Percentiles rank a stretch among this genome's conserved stretches.
Evolutionary conservation across 116 monocot species (phyloP).

Genomic region (Trichopus zeylanicus): DNA sequence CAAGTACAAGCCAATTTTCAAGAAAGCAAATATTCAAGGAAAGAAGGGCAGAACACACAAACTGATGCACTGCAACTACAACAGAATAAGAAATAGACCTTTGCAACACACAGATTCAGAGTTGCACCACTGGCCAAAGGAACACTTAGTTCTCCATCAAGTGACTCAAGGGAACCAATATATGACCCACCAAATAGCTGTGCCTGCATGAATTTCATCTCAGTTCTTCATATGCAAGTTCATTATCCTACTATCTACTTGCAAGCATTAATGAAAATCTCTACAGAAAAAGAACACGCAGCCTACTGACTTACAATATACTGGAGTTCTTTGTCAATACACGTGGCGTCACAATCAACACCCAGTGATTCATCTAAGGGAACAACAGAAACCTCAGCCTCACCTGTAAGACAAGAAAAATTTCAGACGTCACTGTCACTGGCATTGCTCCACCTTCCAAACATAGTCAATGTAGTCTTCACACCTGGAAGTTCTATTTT

Average conservation of each 20-base stretch:
- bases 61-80: not conserved
- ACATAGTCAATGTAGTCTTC: not conserved
- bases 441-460: not conserved
- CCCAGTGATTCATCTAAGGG: conserved; percentile 37
- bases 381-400: conserved; percentile 45
- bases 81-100: conserved; percentile 31
- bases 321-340: conserved; percentile 40
- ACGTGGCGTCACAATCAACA: conserved; percentile 28
- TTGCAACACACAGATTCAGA: conserved; percentile 34
- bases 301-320: conserved; percentile 46
- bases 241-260: not conserved
- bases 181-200: conserved; percentile 41
- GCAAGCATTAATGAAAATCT: not conserved
- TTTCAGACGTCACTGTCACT: not conserved
- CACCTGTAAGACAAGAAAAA: conserved; percentile 19
- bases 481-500: conserved; percentile 49
- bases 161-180: conserved; percentile 26
- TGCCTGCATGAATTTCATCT: no score
- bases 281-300: not conserved
- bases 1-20: no score
- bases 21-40: not conserved
- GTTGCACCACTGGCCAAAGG: conserved; percentile 35
- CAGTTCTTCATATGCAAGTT: not conserved
- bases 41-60: not conserved
- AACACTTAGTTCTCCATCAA: conserved; percentile 37